Base-by-base conservation (phyloP, 2,329 filamentous ascomycete species). In the Cordyceps militaris region DNA sequence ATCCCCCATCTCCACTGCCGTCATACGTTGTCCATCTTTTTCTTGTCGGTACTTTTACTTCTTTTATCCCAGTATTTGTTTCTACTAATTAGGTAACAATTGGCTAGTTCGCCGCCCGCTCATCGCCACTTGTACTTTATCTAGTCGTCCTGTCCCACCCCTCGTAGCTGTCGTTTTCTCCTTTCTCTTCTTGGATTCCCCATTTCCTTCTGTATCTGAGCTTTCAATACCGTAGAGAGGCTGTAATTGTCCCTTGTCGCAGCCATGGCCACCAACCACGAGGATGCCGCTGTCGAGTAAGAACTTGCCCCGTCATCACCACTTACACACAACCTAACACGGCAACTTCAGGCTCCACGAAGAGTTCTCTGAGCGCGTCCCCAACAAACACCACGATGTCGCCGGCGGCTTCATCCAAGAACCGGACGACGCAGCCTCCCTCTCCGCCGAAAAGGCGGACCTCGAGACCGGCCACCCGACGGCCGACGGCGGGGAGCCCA, bases 401-500 rank as follows among this genome's bases (percentile, higher is more conserved):
- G 59, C 63, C 11, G 62, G 62, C 21, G 63, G 61, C 38, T 58
- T 58, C 54, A 62, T 63, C 46, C 28, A 36, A 5, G 26, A 52
- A 3, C 40, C 28, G 28, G 50, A 59, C 43, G 24, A 24, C 40
- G 38, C 8, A 10, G 42, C 3, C 6, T 23, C 32, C 47, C 56
- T 42, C 19, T 54, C 58, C 13, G 49, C 50, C 38, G 38, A 51
- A n/a, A 59, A 64, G 47, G 62, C 63, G 58, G 52, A 61, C 42
- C 36, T 54, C 11, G 64, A 66, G 59, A 61, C 46, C 7, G 61
- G 49, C 9, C 58, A 58, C 5, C 48, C 52, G 3, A 73, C 70
- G 1, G 48, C 69, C 21, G 79, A 81, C 59, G 78, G 79, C 49
- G 74, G 74, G 53, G 79, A 82, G 65, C 80, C 80, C 50, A 82